Evolutionary conservation across 179 eudicot species (phyloP).

Genomic region (Silene vulgaris): DNA sequence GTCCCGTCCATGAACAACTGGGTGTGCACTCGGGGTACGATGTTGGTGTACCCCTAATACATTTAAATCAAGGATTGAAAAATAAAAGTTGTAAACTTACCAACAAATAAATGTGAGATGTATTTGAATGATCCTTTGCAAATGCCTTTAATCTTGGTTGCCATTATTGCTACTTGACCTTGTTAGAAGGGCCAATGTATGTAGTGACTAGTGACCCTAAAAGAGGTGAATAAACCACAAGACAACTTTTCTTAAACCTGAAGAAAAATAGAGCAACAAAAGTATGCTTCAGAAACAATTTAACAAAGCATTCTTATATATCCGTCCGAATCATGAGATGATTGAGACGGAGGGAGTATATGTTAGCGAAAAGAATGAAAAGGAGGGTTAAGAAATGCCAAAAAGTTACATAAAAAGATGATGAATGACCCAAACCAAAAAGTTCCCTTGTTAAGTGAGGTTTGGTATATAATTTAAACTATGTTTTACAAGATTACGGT

Average conservation of each 20-base stretch:
- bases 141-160: constrained; percentile 57
- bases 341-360: too few relatives aligned
- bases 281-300: constrained; percentile 11
- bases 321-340: too few relatives aligned
- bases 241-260: constrained; percentile 21
- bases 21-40: too few relatives aligned
- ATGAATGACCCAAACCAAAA: constrained; percentile 14
- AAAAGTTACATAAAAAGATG: background rate
- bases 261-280: constrained; percentile 14
- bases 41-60: too few relatives aligned
- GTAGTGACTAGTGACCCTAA: background rate
- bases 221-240: background rate
- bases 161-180: constrained; percentile 39
- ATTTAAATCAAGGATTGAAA: background rate
- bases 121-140: constrained; percentile 61
- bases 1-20: background rate
- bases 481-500: too few relatives aligned
- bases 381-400: background rate
- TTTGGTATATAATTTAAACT: constrained; percentile 21
- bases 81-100: constrained; percentile 24
- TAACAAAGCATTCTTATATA: too few relatives aligned
- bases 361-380: background rate
- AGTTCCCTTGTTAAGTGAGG: constrained; percentile 22
- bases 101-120: constrained; percentile 69
- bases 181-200: background rate